Base-by-base conservation (phyloP, 2,329 filamentous ascomycete genomes). In the Chrysosphaeria jannelii region DNA sequence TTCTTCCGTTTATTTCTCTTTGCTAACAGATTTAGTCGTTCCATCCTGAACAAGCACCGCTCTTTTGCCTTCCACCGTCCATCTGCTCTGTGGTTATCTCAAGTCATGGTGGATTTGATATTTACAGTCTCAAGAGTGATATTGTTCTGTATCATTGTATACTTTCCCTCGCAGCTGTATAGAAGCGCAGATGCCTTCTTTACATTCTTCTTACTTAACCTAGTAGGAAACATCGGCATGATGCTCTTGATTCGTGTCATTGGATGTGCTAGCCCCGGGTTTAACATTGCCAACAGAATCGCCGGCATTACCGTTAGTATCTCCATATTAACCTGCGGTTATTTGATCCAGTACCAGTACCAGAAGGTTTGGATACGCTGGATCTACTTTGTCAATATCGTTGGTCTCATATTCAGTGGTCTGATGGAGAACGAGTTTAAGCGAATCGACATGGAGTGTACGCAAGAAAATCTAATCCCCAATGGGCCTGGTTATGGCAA, bases 21-120 rank as follows among this genome's bases (percentile, higher is more conserved):
- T 91, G 85, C 39, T 60, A 71, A 2, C 76, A 90, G 57, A 65
- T 46, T 26, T 33, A 12, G 47, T 79, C 68, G 79, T 19, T 70
- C 72, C 2, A 89, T 90, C 34, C 74, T 91, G 28, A 76, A 90
- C 39, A 90, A 90, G 40, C 79, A 91, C 34, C 48, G 57, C 26
- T 62, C 69, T 27, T 90, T 89, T 39, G 76, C 78, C 13, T 53
- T 90, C 10, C 89, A 90, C 35, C 79, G 89, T 36, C 76, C 79
- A 0, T 76, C 69, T 10, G 69, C 76, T 8, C 76, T 91, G 50
- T 74, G 76, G 10, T 54, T 75, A 29, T 63, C 72, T 0, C 85
- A 72, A 6, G 85, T 89, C 66, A 44, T 90, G 14, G 69, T 61
- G 29, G 79, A 90, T 34, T 45, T 88, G 42, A 78, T 78, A 0